Conservation (phyloP, 805 yeast species). For the Dipodascus geniculatus region DNA sequence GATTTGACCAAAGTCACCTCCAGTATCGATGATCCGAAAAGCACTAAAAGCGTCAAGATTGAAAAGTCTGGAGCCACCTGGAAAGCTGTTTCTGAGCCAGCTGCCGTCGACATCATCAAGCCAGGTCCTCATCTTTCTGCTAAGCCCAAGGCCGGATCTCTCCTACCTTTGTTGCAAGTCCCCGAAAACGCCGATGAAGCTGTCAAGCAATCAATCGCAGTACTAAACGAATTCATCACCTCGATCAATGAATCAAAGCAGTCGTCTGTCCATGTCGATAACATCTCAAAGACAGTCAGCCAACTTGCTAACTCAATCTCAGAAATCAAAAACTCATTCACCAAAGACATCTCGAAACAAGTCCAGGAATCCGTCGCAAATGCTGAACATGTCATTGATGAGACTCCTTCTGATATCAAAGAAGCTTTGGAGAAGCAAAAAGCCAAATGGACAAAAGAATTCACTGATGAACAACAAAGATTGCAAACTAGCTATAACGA, state of each 20-base stretch:
- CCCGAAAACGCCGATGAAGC: slow-evolving; percentile 14
- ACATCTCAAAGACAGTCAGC: slow-evolving; percentile 15
- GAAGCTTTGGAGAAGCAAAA: slow-evolving; percentile 33
- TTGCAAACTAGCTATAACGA: slow-evolving; percentile 48
- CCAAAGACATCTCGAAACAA: slow-evolving; percentile 14
- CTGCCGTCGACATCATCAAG: slow-evolving; percentile 4
- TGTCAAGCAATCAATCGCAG: slow-evolving; percentile 14
- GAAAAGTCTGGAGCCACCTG: slow-evolving; percentile 14
- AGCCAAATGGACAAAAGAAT: slow-evolving; percentile 46
- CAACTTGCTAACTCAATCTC: slow-evolving; percentile 15
- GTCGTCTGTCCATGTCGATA: slow-evolving; percentile 15
- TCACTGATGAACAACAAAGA: slow-evolving; percentile 46
- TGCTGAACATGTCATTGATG: slow-evolving; percentile 18
- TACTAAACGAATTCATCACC: slow-evolving; percentile 26
- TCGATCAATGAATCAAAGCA: slow-evolving; percentile 28
- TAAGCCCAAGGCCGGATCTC: slow-evolving; percentile 18
- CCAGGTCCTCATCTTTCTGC: slow-evolving; percentile 5
- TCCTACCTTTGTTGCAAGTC: slow-evolving; percentile 13
- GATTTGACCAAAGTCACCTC: slow-evolving; percentile 8
- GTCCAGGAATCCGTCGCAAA: slow-evolving; percentile 23
- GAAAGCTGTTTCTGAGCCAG: slow-evolving; percentile 2
- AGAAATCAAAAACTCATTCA: slow-evolving; percentile 10
- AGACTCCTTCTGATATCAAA: slow-evolving; percentile 17
- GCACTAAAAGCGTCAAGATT: slow-evolving; percentile 11
- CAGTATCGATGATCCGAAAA: neutral